Base-by-base conservation (phyloP, 352 stramenopile species). In the Plasmopara halstedii region DNA sequence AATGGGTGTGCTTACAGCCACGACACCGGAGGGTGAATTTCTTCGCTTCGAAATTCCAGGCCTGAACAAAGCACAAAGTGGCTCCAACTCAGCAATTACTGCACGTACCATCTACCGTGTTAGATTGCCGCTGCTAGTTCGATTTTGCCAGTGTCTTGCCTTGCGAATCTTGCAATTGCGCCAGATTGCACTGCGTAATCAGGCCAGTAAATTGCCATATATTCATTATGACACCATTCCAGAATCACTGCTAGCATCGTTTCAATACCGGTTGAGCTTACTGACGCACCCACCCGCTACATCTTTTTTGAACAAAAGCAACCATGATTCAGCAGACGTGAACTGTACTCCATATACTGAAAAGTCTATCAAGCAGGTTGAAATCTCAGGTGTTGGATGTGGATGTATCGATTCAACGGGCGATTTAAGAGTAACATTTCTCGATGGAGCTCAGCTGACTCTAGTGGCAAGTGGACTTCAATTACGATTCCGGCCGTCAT, bases 171-270 rank as follows among this genome's bases (percentile, higher is more conserved):
- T 83, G 41, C 70, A 84, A 22, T 22, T 87, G 22, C 72, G 75
- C 5, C 53, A 50, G 36, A 62, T 64, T 6, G 68, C 67, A n/a
- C 58, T 82, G 15, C 46, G 46, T 19, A 38, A 60, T 19, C 54
- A 70, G n/a, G 36, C 51, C 0, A 61, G 34, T 17, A 73, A 70
- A 15, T 55, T 74, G 2, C 72, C 72, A 10, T 58, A 80, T 19
- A 45, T 78, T 2, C 75, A 87, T 42, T 85, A 66, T 36, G 75
- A 87, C 21, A 50, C 31, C 0, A 33, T 85, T 6, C 67, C 75
- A 6, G 55, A 62, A 26, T 67, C 58, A 0, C n/a, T 87, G 4
- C 18, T 84, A 35, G 45, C 50, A 5, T 73, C 57, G 1, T 67
- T 83, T 8, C 58, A 64, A 7, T 50, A 62, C 32, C 49, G 58